Percentiles rank a stretch among this genome's conserved stretches.
phyloP scores from a whole-genome alignment of 2,329 filamentous ascomycete genomes.

The Bretziella fagacearum region DNA sequence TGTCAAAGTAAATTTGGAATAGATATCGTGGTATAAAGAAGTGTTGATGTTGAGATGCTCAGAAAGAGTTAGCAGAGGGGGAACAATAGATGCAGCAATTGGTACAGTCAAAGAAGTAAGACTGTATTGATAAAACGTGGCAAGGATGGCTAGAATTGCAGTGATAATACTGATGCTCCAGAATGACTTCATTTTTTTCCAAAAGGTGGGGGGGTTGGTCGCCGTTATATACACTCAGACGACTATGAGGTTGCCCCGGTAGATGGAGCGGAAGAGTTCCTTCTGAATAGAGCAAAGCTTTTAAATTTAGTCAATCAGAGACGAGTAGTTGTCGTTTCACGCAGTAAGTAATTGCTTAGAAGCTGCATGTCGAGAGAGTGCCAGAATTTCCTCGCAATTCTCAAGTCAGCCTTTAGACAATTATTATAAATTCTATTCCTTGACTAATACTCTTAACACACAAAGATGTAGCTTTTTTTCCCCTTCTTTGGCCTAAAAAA shows the following conservation, averaged over 20 bases:
- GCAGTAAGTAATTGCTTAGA: neutral
- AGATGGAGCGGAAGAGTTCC: neutral
- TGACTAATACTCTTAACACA: no score
- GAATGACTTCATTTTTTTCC: conserved; percentile 8
- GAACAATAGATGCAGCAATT: neutral
- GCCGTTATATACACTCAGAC: conserved; percentile 3
- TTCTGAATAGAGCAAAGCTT: neutral
- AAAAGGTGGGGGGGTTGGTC: neutral
- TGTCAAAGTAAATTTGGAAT: neutral
- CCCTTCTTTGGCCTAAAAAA: no score
- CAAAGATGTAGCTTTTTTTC: neutral
- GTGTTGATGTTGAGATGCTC: neutral
- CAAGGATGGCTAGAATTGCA: conserved; percentile 7
- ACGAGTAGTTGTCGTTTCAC: neutral
- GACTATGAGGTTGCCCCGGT: neutral
- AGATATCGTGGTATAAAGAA: neutral
- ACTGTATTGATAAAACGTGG: neutral
- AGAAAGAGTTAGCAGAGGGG: neutral
- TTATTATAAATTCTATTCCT: neutral
- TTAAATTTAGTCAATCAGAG: neutral
- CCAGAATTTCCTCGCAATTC: neutral
- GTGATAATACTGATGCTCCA: conserved; percentile 4
- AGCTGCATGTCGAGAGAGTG: neutral
- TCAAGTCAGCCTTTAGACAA: neutral
- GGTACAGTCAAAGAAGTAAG: neutral